Evolutionary conservation across 495 filamentous ascomycete genomes (phyloP).

Genomic region (Glutinoglossum americanum): DNA sequence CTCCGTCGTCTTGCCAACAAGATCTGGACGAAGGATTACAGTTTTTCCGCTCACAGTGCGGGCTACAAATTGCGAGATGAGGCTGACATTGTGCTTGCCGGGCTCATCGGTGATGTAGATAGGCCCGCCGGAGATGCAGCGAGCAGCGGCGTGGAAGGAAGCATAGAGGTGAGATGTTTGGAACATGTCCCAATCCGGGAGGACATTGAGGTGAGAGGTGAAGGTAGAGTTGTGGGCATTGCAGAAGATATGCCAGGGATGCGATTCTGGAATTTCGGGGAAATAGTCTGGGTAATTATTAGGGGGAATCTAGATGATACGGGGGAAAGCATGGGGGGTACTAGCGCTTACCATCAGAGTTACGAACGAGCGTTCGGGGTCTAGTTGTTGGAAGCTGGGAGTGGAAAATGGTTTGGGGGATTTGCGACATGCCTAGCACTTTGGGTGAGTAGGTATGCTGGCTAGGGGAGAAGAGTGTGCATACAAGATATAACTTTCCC

Average conservation of each 20-base stretch:
- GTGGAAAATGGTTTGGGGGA: slow-evolving; percentile 66
- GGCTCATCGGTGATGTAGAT: slow-evolving; percentile 86
- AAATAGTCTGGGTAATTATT: slow-evolving; percentile 40
- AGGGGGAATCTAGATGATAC: neutral
- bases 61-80: slow-evolving; percentile 62
- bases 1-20: slow-evolving; percentile 44
- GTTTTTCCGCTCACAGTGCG: slow-evolving; percentile 43
- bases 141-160: slow-evolving; percentile 68
- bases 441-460: neutral
- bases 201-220: slow-evolving; percentile 46
- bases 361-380: slow-evolving; percentile 49
- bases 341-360: slow-evolving; percentile 42
- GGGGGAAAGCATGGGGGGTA: too few species aligned
- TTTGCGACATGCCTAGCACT: slow-evolving; percentile 45
- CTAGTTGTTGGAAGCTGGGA: slow-evolving; percentile 55
- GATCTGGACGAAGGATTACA: slow-evolving; percentile 54
- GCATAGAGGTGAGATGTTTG: slow-evolving; percentile 65
- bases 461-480: neutral
- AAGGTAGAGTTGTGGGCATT: slow-evolving; percentile 85
- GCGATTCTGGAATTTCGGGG: slow-evolving; percentile 50
- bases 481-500: slow-evolving; percentile 56
- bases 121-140: slow-evolving; percentile 77
- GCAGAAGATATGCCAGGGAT: slow-evolving; percentile 85
- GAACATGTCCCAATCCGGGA: slow-evolving; percentile 99
- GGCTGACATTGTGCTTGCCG: slow-evolving; percentile 46